A percentile compares a stretch with the other conserved stretches of the same genome.
Conservation (phyloP, 192 early-diverging fungal species). For the Backusella circina region DNA sequence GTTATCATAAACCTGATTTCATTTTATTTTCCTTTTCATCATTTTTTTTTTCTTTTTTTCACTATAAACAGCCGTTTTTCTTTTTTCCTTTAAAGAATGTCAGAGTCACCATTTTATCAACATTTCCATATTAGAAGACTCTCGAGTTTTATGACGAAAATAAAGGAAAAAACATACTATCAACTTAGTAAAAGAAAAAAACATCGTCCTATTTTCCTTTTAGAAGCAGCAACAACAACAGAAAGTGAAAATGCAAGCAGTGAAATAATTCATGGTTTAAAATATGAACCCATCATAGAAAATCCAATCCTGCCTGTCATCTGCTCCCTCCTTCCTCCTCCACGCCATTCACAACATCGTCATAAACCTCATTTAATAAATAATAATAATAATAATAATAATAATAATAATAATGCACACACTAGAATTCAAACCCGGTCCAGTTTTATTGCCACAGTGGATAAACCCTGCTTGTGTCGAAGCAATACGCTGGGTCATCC, state of each 20-base stretch:
- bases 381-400: too few relatives aligned
- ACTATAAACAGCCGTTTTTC: too few relatives aligned
- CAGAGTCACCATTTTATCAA: neutral
- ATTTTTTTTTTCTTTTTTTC: neutral
- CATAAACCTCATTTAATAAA: neutral
- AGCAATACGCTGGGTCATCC: neutral
- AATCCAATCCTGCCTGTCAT: neutral
- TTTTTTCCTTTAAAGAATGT: neutral
- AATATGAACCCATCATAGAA: neutral
- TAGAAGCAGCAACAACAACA: neutral
- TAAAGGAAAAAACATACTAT: neutral
- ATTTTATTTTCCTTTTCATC: neutral
- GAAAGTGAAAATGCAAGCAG: neutral
- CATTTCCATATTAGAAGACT: neutral
- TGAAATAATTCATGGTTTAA: neutral
- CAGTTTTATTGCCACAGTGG: neutral
- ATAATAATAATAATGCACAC: neutral
- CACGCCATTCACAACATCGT: neutral
- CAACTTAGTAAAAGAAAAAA: neutral
- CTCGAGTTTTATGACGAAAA: neutral
- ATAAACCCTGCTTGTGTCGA: neutral
- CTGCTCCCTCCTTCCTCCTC: neutral
- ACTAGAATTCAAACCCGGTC: constrained; percentile 4
- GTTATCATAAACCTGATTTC: neutral
- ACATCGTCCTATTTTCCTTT: neutral